These are phyloP conservation scores for Paramecium primaurelia DNA, from an alignment of 73 alveolate genomes.

Conservation along the genomic window DNA sequence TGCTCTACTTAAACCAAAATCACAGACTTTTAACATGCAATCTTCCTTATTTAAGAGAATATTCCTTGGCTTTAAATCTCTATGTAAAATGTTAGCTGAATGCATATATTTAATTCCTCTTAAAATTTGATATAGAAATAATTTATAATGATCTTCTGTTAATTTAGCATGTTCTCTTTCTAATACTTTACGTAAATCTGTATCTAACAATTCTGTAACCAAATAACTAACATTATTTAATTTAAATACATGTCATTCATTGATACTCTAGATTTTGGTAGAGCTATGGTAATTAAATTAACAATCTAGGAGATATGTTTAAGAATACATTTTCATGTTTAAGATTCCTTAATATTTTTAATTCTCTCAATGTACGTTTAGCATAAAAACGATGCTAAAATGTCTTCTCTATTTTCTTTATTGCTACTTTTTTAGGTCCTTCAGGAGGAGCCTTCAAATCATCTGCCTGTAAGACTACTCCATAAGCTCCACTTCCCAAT, in stretches of 20 bases:
- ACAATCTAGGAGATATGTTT: slow-evolving; percentile 25
- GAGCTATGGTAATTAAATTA: slow-evolving; percentile 55
- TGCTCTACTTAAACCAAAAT: slow-evolving; percentile 87
- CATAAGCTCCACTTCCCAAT: slow-evolving; percentile 63
- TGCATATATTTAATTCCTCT: slow-evolving; percentile 93
- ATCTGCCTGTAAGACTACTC: slow-evolving; percentile 49
- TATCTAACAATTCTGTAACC: slow-evolving; percentile 96
- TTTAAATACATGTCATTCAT: slow-evolving; percentile 63
- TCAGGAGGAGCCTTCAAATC: slow-evolving; percentile 46
- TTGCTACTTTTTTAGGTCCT: slow-evolving; percentile 54
- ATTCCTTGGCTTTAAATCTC: slow-evolving; percentile 89
- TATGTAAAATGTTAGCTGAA: slow-evolving; percentile 89
- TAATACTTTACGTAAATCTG: slow-evolving; percentile 94
- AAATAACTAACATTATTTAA: slow-evolving; percentile 59
- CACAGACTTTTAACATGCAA: slow-evolving; percentile 80
- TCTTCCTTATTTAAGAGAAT: slow-evolving; percentile 60
- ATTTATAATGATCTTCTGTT: slow-evolving; percentile 92
- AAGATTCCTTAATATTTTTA: slow-evolving; percentile 65
- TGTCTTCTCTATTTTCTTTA: slow-evolving; percentile 56
- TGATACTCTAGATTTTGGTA: slow-evolving; percentile 63
- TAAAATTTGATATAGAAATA: slow-evolving; percentile 90
- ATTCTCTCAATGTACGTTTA: slow-evolving; percentile 67
- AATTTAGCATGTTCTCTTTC: slow-evolving; percentile 89
- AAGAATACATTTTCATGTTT: slow-evolving; percentile 70
- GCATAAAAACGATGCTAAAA: slow-evolving; percentile 59